These are phyloP conservation scores for Amanita exitialis DNA, from an alignment of 768 basidiomycete genomes.

Conservation along the genomic window DNA sequence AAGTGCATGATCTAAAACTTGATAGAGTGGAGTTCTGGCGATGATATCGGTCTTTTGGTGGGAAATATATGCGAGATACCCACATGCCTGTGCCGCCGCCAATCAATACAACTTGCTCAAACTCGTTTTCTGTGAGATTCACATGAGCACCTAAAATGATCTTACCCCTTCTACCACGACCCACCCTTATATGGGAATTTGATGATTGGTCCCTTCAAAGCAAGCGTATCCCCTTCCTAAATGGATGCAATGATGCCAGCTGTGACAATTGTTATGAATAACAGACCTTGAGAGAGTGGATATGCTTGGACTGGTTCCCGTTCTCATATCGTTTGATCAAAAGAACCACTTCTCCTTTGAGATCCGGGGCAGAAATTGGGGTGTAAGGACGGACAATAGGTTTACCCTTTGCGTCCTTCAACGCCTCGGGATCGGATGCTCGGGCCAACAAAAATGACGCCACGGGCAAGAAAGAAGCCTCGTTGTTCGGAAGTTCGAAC, in stretches of 20 bases:
- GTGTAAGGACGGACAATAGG: slow-evolving; percentile 91
- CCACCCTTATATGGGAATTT: slow-evolving; percentile 84
- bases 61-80: slow-evolving; percentile 16
- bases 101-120: slow-evolving; percentile 80
- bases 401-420: slow-evolving; percentile 73
- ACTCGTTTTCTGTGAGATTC: slow-evolving; percentile 53
- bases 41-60: not conserved
- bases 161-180: slow-evolving; percentile 8
- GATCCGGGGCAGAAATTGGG: slow-evolving; percentile 71
- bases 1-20: slow-evolving; percentile 67
- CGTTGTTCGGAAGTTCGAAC: slow-evolving; percentile 72
- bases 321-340: slow-evolving; percentile 80
- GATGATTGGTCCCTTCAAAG: slow-evolving; percentile 84
- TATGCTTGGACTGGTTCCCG: slow-evolving; percentile 79
- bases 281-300: slow-evolving; percentile 58
- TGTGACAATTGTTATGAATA: not conserved
- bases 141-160: not conserved
- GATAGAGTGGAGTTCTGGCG: slow-evolving; percentile 72
- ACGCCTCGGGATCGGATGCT: slow-evolving; percentile 53
- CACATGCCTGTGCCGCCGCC: slow-evolving; percentile 93
- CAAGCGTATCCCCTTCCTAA: slow-evolving; percentile 66
- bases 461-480: slow-evolving; percentile 70
- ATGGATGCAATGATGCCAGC: slow-evolving; percentile 3
- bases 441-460: slow-evolving; percentile 74
- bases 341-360: slow-evolving; percentile 66